Evolutionary conservation across 345 rosid species (phyloP), one percentile per base, ranked within the genome.

Genomic region (Gossypium mustelinum): DNA sequence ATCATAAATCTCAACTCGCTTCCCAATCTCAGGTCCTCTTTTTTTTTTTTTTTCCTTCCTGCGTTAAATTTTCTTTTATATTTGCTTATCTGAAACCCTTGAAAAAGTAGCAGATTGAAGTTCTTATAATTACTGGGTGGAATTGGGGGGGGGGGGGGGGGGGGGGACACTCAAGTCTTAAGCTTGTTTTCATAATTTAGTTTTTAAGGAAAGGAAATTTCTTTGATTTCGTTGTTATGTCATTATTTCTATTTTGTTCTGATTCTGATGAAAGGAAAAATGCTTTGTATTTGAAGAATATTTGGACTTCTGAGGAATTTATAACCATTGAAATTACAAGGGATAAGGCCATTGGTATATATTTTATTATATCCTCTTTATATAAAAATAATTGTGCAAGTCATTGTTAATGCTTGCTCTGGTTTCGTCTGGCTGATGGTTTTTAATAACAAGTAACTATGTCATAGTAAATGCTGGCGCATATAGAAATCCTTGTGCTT

Each of bases 11-110:
- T 60, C 81, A 81, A 9, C 66, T 73, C 39, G 73, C 73, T 58
- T 22, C 82, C 54, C 74, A 81, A 55, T 85, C 87, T 79, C 88
- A 85, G 98, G 98, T 91, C 12, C 22, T 5, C 14, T 18, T 41
- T 47, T 52, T 27, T 59, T 3, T 25, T 25, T 16, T 7, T 0
- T 9, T 22, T 59, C 4, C 39, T 59, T 45, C 50, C 50, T 4
- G 34, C 7, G 3, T 11, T 27, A 17, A 17, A 27, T 68, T 47
- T 68, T 16, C 11, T 59, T 44, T 57, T 24, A 13, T 14, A 54
- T 34, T 16, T 73, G 22, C 14, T 68, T 4, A 9, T 24, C 44
- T 11, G 73, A 47, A 67, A 77, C 81, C 80, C 87, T 76, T 77
- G 56, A 57, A 47, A 56, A 67, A 45, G 20, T 14, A 75, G 77